These are phyloP conservation scores for Phytophthora pseudosyringae DNA, from an alignment of 352 stramenopile species.

Conservation along the genomic window DNA sequence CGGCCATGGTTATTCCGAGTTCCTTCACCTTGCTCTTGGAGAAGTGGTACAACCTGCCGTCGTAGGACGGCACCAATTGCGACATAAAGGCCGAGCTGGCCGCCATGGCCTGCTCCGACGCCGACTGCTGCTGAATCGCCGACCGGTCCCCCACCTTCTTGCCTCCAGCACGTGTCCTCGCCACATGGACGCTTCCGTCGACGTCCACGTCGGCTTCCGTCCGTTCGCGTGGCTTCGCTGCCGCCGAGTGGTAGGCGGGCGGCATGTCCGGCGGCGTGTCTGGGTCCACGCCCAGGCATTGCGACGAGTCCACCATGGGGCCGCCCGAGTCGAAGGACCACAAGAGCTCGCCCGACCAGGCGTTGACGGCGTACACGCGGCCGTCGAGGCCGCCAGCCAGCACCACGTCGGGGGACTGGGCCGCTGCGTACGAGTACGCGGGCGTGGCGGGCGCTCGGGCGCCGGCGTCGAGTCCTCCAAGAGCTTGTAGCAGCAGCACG, in stretches of 20 bases:
- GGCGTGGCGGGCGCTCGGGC: background rate
- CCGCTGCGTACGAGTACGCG: constrained; percentile 26
- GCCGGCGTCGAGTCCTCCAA: background rate
- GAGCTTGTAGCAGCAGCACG: background rate
- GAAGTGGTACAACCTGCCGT: constrained; percentile 80
- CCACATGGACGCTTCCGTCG: constrained; percentile 37
- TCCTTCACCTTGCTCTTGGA: constrained; percentile 66
- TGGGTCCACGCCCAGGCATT: constrained; percentile 33
- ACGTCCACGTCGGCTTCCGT: constrained; percentile 28
- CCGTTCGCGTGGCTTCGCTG: constrained; percentile 1
- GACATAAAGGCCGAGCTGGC: constrained; percentile 50
- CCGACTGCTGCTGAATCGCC: constrained; percentile 39
- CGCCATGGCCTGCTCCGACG: constrained; percentile 32
- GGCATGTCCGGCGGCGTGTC: constrained; percentile 19
- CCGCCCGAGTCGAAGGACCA: constrained; percentile 87
- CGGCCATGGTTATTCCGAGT: constrained; percentile 78
- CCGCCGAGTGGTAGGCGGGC: constrained; percentile 15
- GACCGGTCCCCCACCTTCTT: constrained; percentile 31
- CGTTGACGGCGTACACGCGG: constrained; percentile 77
- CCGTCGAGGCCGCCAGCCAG: constrained; percentile 79
- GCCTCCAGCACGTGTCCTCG: constrained; percentile 1
- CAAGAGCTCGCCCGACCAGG: constrained; percentile 79
- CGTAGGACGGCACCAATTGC: constrained; percentile 76
- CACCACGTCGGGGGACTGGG: constrained; percentile 53
- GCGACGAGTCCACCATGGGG: constrained; percentile 79